These are phyloP conservation scores for Botrytis tulipae DNA, from an alignment of 2,329 filamentous ascomycete genomes.

Conservation along the genomic window DNA sequence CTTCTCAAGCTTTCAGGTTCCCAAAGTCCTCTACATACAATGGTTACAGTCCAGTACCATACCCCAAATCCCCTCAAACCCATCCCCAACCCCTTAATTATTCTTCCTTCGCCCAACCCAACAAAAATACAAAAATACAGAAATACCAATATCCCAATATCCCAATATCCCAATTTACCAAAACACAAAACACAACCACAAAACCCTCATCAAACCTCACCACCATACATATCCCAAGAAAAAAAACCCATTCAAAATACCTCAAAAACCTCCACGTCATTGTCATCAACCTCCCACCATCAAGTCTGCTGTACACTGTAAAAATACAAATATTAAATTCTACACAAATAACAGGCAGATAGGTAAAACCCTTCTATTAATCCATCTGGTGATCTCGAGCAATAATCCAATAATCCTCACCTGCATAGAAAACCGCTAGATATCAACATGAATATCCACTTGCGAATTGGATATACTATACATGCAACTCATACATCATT, in stretches of 20 bases:
- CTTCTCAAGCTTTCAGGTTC: constrained; percentile 13
- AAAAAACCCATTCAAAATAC: no score
- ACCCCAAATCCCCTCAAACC: background rate
- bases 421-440: background rate
- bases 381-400: no score
- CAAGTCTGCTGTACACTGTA: no score
- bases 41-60: no score
- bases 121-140: background rate
- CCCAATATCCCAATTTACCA: background rate
- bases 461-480: background rate
- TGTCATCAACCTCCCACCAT: no score
- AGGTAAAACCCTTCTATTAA: constrained; percentile 40
- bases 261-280: no score
- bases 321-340: no score
- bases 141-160: no score
- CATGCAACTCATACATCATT: background rate
- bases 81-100: background rate
- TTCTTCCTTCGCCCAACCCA: background rate
- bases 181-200: background rate
- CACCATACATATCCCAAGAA: no score
- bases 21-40: background rate
- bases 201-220: background rate
- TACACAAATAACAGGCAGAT: constrained; percentile 43
- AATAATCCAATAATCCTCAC: no score
- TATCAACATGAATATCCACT: background rate